Evolutionary conservation across 306 rosid species (phyloP).

Genomic region (Corylus heterophylla): DNA sequence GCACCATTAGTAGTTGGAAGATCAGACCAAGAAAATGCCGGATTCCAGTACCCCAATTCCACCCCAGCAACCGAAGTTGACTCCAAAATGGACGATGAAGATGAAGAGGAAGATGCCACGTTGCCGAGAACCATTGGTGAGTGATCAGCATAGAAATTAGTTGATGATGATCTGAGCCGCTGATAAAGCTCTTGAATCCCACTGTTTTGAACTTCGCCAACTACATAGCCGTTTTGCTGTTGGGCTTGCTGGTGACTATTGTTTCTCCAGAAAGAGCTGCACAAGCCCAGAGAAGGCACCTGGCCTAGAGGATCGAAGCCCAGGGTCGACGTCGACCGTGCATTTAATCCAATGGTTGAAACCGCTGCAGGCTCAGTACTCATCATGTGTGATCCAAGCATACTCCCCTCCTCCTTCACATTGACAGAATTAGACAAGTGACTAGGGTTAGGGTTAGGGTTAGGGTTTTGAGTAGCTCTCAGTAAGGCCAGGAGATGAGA

Average conservation of each 20-base stretch:
- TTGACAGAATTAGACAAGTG: slow-evolving; percentile 15
- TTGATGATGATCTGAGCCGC: slow-evolving; percentile 58
- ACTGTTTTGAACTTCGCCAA: slow-evolving; percentile 43
- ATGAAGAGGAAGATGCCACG: slow-evolving; percentile 42
- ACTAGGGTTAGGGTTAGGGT: slow-evolving; percentile 70
- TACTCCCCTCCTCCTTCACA: slow-evolving; percentile 56
- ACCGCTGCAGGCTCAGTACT: slow-evolving; percentile 34
- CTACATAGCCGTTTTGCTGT: slow-evolving; percentile 32
- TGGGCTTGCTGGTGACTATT: slow-evolving; percentile 45
- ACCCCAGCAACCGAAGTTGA: slow-evolving; percentile 52
- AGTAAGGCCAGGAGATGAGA: slow-evolving; percentile 66
- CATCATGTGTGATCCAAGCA: slow-evolving; percentile 54
- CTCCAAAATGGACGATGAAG: slow-evolving; percentile 59
- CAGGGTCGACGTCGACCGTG: slow-evolving; percentile 29
- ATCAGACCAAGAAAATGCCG: slow-evolving; percentile 74
- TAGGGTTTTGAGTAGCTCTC: slow-evolving; percentile 61
- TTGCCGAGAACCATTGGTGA: slow-evolving; percentile 48
- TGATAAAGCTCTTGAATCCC: slow-evolving; percentile 84
- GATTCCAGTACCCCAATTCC: slow-evolving; percentile 89
- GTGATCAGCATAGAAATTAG: slow-evolving; percentile 44
- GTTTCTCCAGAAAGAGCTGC: slow-evolving; percentile 71
- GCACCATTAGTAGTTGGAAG: slow-evolving; percentile 82
- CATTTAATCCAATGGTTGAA: slow-evolving; percentile 26
- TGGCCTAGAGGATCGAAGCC: slow-evolving; percentile 58
- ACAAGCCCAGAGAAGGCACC: slow-evolving; percentile 51